phyloP scores from a whole-genome alignment of 2,329 filamentous ascomycete genomes.

The Penicillium hesseltinei region DNA sequence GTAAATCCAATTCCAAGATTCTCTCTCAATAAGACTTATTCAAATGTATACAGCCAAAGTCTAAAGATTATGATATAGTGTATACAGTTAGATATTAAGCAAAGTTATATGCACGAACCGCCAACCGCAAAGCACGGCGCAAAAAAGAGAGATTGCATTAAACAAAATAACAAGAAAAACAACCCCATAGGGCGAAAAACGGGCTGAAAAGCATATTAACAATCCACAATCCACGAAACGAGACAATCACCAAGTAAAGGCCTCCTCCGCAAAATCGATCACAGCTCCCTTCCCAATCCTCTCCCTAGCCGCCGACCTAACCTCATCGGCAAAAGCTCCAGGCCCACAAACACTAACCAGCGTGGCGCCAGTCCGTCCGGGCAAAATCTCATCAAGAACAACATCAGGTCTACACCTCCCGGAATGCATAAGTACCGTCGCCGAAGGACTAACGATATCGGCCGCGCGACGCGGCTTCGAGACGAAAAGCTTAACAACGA shows the following conservation, averaged over 20 bases:
- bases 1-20: no score
- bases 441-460: constrained; percentile 56
- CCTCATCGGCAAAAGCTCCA: constrained; percentile 62
- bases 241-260: constrained; percentile 58
- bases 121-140: background rate
- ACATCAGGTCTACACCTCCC: constrained; percentile 57
- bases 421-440: constrained; percentile 61
- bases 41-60: background rate
- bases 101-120: background rate
- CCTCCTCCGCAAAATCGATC: constrained; percentile 64
- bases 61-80: background rate
- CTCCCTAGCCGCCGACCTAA: constrained; percentile 54
- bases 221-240: background rate
- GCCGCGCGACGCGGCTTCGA: constrained; percentile 57
- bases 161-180: background rate
- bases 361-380: constrained; percentile 56
- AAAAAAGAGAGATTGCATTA: background rate
- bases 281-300: constrained; percentile 52
- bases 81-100: background rate
- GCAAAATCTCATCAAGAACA: constrained; percentile 58
- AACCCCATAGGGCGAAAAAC: background rate
- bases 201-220: background rate
- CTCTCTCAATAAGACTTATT: background rate
- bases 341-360: constrained; percentile 63
- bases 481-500: constrained; percentile 62